Base-by-base conservation (phyloP, 257 asterid species). In the Handroanthus guayacan region DNA sequence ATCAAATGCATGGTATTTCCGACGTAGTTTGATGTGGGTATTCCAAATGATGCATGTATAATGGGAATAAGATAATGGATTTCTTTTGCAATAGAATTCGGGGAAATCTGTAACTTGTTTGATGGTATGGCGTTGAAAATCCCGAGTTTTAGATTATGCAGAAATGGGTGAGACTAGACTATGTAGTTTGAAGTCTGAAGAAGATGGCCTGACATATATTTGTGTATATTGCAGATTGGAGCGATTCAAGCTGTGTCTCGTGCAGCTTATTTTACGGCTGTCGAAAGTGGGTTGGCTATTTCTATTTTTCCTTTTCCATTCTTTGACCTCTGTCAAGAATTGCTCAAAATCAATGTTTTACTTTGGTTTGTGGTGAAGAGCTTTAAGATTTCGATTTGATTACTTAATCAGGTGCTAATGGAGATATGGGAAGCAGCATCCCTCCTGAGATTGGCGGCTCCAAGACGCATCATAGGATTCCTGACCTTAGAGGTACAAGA, bases 161-260 rank as follows among this genome's bases (percentile, higher is more conserved):
- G 37, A 57, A 12, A 12, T 48, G 13, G n/a, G 10, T 3, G n/a
- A 3, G 2, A 14, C 12, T 48, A 3, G 2, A 14, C 12, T 48
- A 48, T 8, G 45, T 41, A 41, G 45, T 41, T 41, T 41, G 45
- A 41, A 41, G 45, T 41, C 8, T 41, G 45, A 5, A 5, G 6
- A 41, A 8, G 45, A 41, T 41, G 7, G 5, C 45, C 8, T 41
- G 7, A 41, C 4, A 3, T 16, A 58, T 44, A 51, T 39, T 37
- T 41, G 1, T 4, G 70, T 66, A 13, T 13, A 67, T 79, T 57
- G 68, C 88, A 94, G 99, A 86, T 94, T 45, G 97, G 97, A 68
- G 97, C 97, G 3, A 78, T 85, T 77, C 97, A 94, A 78, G 98
- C 99, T 11, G 97, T 88, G 10, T 78, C 97, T 1, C 93, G 99